These are phyloP conservation scores for Zygoascus meyerae DNA, from an alignment of 1,139 yeast genomes.

Conservation along the genomic window DNA sequence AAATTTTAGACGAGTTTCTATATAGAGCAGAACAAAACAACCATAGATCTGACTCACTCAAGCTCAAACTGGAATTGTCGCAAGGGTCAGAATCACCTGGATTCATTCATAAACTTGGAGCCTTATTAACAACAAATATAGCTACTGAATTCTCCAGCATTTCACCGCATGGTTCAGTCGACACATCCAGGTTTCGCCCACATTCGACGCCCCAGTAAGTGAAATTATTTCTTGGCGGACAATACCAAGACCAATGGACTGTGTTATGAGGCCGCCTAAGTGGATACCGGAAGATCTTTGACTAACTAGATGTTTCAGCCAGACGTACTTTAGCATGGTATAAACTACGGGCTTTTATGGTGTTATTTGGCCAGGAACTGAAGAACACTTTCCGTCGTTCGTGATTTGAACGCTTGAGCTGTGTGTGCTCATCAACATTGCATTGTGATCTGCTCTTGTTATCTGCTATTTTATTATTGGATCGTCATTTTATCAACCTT, in stretches of 20 bases:
- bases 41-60: too few species aligned
- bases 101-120: too few species aligned
- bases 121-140: conserved; percentile 16
- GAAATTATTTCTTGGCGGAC: background rate
- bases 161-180: conserved; percentile 62
- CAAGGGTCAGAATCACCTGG: too few species aligned
- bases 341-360: conserved; percentile 54
- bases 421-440: too few species aligned
- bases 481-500: background rate
- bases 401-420: too few species aligned
- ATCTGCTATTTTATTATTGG: background rate
- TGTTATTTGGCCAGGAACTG: conserved; percentile 61
- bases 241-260: background rate
- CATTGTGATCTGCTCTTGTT: background rate
- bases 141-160: conserved; percentile 56
- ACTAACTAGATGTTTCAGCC: conserved; percentile 8
- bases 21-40: too few species aligned
- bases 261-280: too few species aligned
- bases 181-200: conserved; percentile 52
- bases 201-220: conserved; percentile 29
- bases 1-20: too few species aligned
- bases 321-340: conserved; percentile 23
- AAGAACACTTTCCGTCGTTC: conserved; percentile 27
- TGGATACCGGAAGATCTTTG: too few species aligned
- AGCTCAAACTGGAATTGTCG: too few species aligned